phyloP scores from a whole-genome alignment of 2,329 filamentous ascomycete genomes.

The Stylonectria norvegica region DNA sequence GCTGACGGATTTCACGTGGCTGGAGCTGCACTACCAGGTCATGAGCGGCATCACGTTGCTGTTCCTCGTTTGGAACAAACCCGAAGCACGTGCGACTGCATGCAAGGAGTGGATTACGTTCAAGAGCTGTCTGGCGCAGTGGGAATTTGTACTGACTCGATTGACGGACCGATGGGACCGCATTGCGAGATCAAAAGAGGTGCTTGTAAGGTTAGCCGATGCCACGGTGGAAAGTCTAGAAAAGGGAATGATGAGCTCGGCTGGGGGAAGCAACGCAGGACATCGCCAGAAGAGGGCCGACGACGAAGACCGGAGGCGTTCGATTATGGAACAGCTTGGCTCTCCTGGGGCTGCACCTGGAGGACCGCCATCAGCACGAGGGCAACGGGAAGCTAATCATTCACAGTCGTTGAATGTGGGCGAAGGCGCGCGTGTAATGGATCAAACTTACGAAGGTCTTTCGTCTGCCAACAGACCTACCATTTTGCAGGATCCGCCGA shows the following conservation, averaged over 20 bases:
- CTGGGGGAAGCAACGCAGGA: slow-evolving; percentile 3
- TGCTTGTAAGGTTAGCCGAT: slow-evolving; percentile 11
- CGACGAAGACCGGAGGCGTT: slow-evolving; percentile 6
- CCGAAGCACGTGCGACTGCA: slow-evolving; percentile 5
- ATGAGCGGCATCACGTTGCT: slow-evolving; percentile 24
- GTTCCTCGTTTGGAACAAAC: slow-evolving; percentile 16
- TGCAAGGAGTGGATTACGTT: slow-evolving; percentile 20
- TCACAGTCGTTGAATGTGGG: not conserved
- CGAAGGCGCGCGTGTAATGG: not conserved
- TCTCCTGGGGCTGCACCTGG: slow-evolving; percentile 1
- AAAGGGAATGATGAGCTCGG: slow-evolving; percentile 3
- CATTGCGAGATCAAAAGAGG: slow-evolving; percentile 9
- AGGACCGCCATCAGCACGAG: not conserved
- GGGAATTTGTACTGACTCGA: slow-evolving; percentile 16
- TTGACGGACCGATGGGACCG: slow-evolving; percentile 16
- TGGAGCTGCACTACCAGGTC: slow-evolving; percentile 22
- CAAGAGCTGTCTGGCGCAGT: slow-evolving; percentile 22
- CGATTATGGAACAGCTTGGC: slow-evolving; percentile 7
- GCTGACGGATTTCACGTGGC: slow-evolving; percentile 19
- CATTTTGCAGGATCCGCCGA: not conserved
- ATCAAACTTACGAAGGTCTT: not conserved
- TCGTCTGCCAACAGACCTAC: not conserved
- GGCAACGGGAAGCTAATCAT: not conserved
- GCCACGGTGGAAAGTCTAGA: slow-evolving; percentile 11
- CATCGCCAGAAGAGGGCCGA: slow-evolving; percentile 5